A percentile compares a stretch with the other conserved stretches of the same genome.
phyloP scores from a whole-genome alignment of 1,284 basidiomycete genomes.

The Ganoderma sp. region DNA sequence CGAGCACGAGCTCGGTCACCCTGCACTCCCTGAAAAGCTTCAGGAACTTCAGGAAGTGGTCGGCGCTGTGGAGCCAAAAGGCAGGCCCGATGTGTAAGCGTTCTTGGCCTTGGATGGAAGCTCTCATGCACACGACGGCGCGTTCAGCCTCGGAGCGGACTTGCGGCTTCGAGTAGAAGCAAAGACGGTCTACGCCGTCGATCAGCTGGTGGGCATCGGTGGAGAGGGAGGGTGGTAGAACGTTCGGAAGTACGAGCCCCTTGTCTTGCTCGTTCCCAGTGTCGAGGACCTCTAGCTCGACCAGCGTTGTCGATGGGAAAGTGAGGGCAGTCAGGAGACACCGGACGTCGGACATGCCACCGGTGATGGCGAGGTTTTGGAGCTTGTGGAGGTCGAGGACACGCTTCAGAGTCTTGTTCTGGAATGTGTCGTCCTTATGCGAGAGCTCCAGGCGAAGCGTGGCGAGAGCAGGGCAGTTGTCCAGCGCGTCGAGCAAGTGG shows the following conservation, averaged over 20 bases:
- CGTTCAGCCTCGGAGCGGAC: not conserved
- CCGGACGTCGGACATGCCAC: not conserved
- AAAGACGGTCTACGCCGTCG: not conserved
- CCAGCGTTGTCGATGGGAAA: not conserved
- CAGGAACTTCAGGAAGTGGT: not conserved
- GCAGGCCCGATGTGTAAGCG: not conserved
- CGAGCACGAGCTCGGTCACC: not conserved
- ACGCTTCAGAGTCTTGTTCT: not conserved
- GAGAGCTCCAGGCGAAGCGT: not conserved
- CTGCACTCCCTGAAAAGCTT: not conserved
- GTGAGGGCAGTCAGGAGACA: not conserved
- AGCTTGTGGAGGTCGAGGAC: not conserved
- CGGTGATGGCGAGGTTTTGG: not conserved
- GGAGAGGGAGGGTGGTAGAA: not conserved
- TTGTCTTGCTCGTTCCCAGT: not conserved
- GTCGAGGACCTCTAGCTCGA: not conserved
- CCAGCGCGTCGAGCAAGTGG: not conserved
- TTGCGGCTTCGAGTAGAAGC: not conserved
- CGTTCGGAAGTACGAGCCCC: not conserved
- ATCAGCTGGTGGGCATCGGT: not conserved
- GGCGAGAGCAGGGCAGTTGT: not conserved
- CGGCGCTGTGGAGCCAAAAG: not conserved
- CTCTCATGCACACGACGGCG: not conserved
- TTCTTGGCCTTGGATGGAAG: not conserved
- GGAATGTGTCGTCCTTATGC: not conserved